Evolutionary conservation across 352 stramenopile genomes (phyloP).

Genomic region (Phytophthora melonis): DNA sequence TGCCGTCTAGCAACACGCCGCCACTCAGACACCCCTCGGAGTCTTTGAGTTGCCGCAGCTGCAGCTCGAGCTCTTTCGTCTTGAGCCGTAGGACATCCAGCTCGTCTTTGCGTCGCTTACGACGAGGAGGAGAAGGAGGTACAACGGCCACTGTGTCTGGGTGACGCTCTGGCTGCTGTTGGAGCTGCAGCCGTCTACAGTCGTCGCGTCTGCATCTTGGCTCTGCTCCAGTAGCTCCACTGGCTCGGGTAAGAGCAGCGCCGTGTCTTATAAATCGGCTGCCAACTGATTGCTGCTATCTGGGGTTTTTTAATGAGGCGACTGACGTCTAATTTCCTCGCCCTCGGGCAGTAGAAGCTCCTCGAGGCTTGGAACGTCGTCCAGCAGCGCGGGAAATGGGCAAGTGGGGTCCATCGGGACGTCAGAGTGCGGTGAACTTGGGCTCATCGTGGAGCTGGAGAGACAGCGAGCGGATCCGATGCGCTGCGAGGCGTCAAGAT

Average conservation of each 20-base stretch:
- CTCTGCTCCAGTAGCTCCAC: conserved; percentile 16
- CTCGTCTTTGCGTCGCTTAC: conserved; percentile 53
- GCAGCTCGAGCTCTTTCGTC: conserved; percentile 39
- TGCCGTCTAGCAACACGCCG: conserved; percentile 40
- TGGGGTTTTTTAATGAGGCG: background rate
- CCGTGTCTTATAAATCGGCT: conserved; percentile 18
- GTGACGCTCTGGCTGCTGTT: background rate
- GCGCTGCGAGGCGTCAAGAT: background rate
- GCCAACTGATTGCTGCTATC: background rate
- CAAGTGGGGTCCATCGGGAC: background rate
- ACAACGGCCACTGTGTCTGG: conserved; percentile 3
- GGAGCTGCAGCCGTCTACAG: no score
- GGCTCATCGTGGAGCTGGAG: background rate
- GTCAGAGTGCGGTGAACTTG: background rate
- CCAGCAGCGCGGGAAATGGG: background rate
- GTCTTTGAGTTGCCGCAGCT: conserved; percentile 39
- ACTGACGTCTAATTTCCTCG: background rate
- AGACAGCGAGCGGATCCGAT: background rate
- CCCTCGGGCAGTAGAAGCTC: conserved; percentile 30
- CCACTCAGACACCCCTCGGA: conserved; percentile 28
- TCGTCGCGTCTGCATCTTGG: background rate
- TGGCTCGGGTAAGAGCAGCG: conserved; percentile 21
- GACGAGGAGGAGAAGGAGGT: conserved; percentile 16
- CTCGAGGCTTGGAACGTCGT: conserved; percentile 26
- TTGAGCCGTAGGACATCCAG: conserved; percentile 50